Conservation (phyloP, 2,329 filamentous ascomycete genomes). For the Rhynchosporium secalis region DNA sequence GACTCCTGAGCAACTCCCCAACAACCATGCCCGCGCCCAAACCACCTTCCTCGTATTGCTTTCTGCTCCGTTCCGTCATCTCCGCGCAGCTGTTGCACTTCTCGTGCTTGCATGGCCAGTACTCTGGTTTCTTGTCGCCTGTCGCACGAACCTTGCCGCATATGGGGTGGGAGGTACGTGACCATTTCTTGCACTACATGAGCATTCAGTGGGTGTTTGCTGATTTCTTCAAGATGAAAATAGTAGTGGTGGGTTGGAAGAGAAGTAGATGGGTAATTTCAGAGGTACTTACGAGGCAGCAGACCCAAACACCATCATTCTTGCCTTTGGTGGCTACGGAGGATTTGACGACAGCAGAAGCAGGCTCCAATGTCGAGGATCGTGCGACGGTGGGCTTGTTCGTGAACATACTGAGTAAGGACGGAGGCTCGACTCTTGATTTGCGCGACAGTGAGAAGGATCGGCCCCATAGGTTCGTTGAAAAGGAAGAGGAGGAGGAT, state of each 20-base stretch:
- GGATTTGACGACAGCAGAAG: background rate
- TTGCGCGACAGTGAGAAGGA: no score
- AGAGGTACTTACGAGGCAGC: background rate
- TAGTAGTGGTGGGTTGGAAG: background rate
- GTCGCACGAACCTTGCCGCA: background rate
- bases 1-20: background rate
- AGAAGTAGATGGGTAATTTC: background rate
- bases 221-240: background rate
- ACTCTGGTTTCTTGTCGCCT: background rate
- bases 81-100: background rate
- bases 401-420: background rate
- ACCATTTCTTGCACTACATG: slow-evolving; percentile 3
- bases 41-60: background rate
- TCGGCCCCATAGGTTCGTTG: no score
- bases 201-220: background rate
- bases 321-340: background rate
- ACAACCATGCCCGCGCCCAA: background rate
- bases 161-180: background rate
- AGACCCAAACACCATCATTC: slow-evolving; percentile 6
- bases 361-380: background rate
- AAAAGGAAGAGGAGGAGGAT: no score
- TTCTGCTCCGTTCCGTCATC: background rate
- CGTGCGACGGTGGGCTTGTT: background rate
- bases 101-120: background rate
- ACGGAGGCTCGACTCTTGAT: no score